Percentiles rank a stretch among this genome's conserved stretches.
phyloP scores from a whole-genome alignment of 2,329 filamentous ascomycete genomes.

The Boeremia lycopersici region DNA sequence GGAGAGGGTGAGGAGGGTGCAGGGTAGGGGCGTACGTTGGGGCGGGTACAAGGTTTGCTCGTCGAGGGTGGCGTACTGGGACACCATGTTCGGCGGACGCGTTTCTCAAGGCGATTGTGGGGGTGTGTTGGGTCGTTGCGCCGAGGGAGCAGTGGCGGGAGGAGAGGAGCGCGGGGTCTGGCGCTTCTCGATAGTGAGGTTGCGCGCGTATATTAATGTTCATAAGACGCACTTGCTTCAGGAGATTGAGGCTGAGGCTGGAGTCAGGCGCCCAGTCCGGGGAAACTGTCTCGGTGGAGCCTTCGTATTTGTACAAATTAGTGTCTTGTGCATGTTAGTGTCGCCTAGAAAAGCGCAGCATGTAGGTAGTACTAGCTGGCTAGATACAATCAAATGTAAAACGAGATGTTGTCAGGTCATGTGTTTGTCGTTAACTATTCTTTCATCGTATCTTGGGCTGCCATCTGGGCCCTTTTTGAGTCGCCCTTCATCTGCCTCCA shows the following conservation, averaged over 20 bases:
- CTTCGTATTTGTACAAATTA: too few relatives aligned
- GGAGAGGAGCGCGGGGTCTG: background rate
- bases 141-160: too few relatives aligned
- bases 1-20: background rate
- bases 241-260: background rate
- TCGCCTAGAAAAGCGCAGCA: background rate
- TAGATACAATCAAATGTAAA: background rate
- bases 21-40: background rate
- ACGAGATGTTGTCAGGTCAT: background rate
- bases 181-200: background rate
- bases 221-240: background rate
- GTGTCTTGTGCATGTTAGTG: too few relatives aligned
- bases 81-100: background rate
- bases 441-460: background rate
- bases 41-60: background rate
- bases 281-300: too few relatives aligned
- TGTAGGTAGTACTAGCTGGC: background rate
- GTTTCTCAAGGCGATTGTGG: too few relatives aligned
- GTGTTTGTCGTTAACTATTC: background rate
- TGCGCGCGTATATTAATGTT: background rate
- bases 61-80: background rate
- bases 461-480: background rate
- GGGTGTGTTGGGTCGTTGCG: too few relatives aligned
- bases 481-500: background rate
- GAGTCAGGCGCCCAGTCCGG: too few relatives aligned